Evolutionary conservation across 176 grass and related monocot genomes (phyloP).

Genomic region (Pontederia crassipes): DNA sequence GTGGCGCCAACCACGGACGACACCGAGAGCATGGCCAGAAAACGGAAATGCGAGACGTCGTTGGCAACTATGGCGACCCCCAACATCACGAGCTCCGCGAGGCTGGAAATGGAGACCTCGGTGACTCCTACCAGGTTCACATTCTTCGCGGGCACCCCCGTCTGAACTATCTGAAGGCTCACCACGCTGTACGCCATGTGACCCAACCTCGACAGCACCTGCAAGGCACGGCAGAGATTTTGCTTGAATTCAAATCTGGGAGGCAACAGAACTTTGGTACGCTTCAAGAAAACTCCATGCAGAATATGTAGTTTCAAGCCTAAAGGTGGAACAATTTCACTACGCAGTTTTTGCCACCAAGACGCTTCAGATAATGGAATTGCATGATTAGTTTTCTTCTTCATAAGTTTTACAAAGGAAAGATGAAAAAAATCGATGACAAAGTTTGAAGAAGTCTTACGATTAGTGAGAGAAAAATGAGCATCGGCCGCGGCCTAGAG

Average conservation of each 20-base stretch:
- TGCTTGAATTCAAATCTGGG: background rate
- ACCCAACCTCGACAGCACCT: conserved; percentile 47
- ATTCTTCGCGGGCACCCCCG: conserved; percentile 29
- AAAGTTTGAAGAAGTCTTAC: conserved; percentile 20
- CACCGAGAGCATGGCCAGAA: conserved; percentile 33
- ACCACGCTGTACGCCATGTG: conserved; percentile 56
- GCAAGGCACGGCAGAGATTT: conserved; percentile 5
- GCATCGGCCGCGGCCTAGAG: conserved; percentile 15
- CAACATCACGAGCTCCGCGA: conserved; percentile 50
- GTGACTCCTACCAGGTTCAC: conserved; percentile 45
- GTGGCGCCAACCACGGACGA: conserved; percentile 29
- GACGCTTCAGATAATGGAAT: too few relatives aligned
- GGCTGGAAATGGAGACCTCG: conserved; percentile 48
- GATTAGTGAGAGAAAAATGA: conserved; percentile 35
- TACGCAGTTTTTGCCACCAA: too few relatives aligned
- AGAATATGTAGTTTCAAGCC: too few relatives aligned
- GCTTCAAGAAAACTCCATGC: too few relatives aligned
- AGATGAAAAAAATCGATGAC: background rate
- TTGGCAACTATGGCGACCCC: conserved; percentile 23
- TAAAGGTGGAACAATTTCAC: too few relatives aligned
- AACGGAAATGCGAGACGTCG: conserved; percentile 28
- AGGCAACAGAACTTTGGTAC: background rate
- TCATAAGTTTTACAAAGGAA: background rate
- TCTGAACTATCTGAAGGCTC: conserved; percentile 53
- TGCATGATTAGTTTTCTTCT: background rate